These are phyloP conservation scores for Boeremia lycopersici DNA, from an alignment of 2,329 filamentous ascomycete species.

Conservation along the genomic window DNA sequence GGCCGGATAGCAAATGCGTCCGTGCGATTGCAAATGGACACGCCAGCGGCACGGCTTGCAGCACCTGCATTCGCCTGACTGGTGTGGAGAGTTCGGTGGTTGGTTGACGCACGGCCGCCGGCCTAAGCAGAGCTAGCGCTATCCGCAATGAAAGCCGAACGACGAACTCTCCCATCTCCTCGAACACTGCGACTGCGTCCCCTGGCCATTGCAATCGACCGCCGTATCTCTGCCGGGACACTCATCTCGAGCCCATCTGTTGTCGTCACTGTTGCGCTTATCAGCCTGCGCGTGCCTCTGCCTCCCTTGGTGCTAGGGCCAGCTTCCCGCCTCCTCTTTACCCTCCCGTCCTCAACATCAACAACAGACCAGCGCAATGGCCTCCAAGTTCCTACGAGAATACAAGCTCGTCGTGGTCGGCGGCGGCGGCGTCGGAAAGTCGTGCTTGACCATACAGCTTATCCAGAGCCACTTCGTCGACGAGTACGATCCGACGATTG, in stretches of 20 bases:
- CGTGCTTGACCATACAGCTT: slow-evolving; percentile 92
- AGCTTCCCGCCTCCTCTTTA: slow-evolving; percentile 16
- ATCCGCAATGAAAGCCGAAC: slow-evolving; percentile 14
- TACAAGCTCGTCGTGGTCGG: slow-evolving; percentile 83
- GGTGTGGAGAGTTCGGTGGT: slow-evolving; percentile 10
- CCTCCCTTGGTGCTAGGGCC: slow-evolving; percentile 18
- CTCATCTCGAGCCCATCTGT: slow-evolving; percentile 9
- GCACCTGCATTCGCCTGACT: slow-evolving; percentile 11
- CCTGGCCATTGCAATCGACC: slow-evolving; percentile 10
- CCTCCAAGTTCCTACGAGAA: slow-evolving; percentile 57
- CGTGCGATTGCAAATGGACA: slow-evolving; percentile 5
- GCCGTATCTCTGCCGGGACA: slow-evolving; percentile 5
- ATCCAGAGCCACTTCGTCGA: slow-evolving; percentile 92
- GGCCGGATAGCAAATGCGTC: background rate
- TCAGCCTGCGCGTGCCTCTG: slow-evolving; percentile 18
- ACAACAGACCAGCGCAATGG: slow-evolving; percentile 30
- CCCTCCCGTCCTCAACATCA: slow-evolving; percentile 14
- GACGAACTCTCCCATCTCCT: slow-evolving; percentile 14
- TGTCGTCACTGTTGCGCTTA: slow-evolving; percentile 27
- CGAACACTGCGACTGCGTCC: slow-evolving; percentile 12
- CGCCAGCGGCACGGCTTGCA: slow-evolving; percentile 13
- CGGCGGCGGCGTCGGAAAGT: slow-evolving; percentile 98
- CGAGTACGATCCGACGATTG: slow-evolving; percentile 98
- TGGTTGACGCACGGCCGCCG: slow-evolving; percentile 1
- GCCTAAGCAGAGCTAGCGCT: background rate